A percentile compares a stretch with the other conserved stretches of the same genome.
These are phyloP conservation scores for Trichosanthes cucumerina DNA, from an alignment of 306 rosid species.

Conservation along the genomic window DNA sequence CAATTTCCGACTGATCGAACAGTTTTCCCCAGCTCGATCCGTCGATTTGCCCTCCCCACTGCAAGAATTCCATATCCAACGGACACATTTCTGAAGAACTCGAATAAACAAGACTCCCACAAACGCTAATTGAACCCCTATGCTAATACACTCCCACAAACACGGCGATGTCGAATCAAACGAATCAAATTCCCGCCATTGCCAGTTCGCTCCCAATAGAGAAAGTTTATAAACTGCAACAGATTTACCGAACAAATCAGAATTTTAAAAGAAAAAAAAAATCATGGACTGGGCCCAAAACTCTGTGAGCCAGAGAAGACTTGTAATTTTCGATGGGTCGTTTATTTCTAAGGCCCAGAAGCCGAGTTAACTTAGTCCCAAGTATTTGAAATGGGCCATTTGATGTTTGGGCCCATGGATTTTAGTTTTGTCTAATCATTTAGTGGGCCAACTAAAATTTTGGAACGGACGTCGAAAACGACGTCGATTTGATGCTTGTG, in stretches of 20 bases:
- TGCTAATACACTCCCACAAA: conserved; percentile 48
- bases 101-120: conserved; percentile 27
- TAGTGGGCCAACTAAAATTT: neutral
- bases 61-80: conserved; percentile 19
- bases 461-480: neutral
- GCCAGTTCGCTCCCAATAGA: conserved; percentile 31
- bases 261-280: neutral
- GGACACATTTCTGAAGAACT: conserved; percentile 11
- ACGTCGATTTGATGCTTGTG: neutral
- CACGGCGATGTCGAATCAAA: conserved; percentile 40
- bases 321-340: neutral
- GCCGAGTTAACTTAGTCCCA: neutral
- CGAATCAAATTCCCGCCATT: conserved; percentile 38
- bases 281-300: neutral
- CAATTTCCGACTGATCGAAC: conserved; percentile 14
- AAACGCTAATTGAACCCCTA: conserved; percentile 47
- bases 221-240: conserved; percentile 7
- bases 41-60: conserved; percentile 14
- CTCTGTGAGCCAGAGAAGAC: neutral
- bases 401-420: neutral
- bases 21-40: conserved; percentile 22
- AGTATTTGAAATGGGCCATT: neutral
- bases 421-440: neutral
- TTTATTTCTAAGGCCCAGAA: neutral
- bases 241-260: neutral